Percentiles rank a stretch among this genome's conserved stretches.
These are phyloP conservation scores for Avena eriantha DNA, from an alignment of 176 grass and related monocot species.

Conservation along the genomic window DNA sequence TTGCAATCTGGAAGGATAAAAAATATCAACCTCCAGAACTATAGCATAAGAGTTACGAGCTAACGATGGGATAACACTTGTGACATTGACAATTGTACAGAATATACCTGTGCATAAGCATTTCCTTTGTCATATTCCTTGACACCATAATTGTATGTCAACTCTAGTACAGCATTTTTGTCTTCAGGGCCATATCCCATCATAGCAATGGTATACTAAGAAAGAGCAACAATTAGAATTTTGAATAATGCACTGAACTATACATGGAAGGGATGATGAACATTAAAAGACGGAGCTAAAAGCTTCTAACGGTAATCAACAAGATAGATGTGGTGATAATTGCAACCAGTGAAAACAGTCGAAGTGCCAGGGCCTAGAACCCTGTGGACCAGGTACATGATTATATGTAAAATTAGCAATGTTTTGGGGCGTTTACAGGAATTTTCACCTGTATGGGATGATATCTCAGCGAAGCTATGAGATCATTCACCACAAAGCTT, in stretches of 20 bases:
- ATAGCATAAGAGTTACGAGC: slow-evolving; percentile 9
- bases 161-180: slow-evolving; percentile 89
- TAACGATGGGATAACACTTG: not conserved
- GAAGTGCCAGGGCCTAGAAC: not conserved
- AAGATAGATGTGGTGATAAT: not conserved
- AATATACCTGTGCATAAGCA: slow-evolving; percentile 93
- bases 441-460: slow-evolving; percentile 8
- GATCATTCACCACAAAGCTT: not conserved
- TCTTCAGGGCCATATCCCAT: slow-evolving; percentile 99
- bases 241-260: slow-evolving; percentile 17
- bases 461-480: not conserved
- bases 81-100: slow-evolving; percentile 8
- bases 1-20: slow-evolving; percentile 74
- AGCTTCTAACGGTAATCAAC: slow-evolving; percentile 22
- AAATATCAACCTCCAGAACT: slow-evolving; percentile 10
- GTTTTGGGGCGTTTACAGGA: not conserved
- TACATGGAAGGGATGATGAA: slow-evolving; percentile 1
- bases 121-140: slow-evolving; percentile 91
- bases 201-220: slow-evolving; percentile 90
- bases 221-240: slow-evolving; percentile 6
- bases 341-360: not conserved
- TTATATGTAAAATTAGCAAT: not conserved
- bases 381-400: not conserved
- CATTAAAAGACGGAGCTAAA: slow-evolving; percentile 28
- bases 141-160: slow-evolving; percentile 94